Evolutionary conservation across 371 early-diverging fungal genomes (phyloP).

Genomic region (Actinomortierella ambigua): DNA sequence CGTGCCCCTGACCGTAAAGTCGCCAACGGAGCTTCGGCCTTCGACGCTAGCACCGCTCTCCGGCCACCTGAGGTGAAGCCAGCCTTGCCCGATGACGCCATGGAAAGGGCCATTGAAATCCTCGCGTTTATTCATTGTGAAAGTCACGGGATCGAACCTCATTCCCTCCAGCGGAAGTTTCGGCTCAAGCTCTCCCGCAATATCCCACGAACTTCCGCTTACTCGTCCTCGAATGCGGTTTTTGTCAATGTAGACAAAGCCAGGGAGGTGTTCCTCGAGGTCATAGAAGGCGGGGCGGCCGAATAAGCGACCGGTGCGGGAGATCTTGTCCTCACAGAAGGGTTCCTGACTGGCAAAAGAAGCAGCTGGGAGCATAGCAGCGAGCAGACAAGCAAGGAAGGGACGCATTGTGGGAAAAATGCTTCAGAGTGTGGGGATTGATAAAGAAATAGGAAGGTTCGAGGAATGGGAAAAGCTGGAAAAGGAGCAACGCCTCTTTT

Average conservation of each 20-base stretch:
- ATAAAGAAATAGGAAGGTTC: too few relatives aligned
- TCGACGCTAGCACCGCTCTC: constrained; percentile 5
- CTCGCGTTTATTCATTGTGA: background rate
- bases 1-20: too few relatives aligned
- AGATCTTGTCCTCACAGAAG: constrained; percentile 1
- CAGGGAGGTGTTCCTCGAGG: constrained; percentile 4
- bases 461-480: too few relatives aligned
- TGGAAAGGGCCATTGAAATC: background rate
- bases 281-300: constrained; percentile 12
- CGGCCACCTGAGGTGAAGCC: constrained; percentile 4
- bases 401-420: constrained; percentile 4
- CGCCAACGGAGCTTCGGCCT: too few relatives aligned
- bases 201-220: constrained; percentile 8
- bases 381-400: constrained; percentile 7
- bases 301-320: constrained; percentile 7
- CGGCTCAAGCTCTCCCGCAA: constrained; percentile 4
- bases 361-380: constrained; percentile 7
- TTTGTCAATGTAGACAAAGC: constrained; percentile 2
- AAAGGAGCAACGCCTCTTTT: too few relatives aligned
- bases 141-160: background rate
- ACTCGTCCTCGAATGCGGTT: constrained; percentile 7
- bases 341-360: constrained; percentile 2
- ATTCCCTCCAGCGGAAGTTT: constrained; percentile 7
- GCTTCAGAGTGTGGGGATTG: too few relatives aligned
- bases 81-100: constrained; percentile 7